These are phyloP conservation scores for Coniochaeta sp. DNA, from an alignment of 2,329 filamentous ascomycete genomes.

Conservation along the genomic window DNA sequence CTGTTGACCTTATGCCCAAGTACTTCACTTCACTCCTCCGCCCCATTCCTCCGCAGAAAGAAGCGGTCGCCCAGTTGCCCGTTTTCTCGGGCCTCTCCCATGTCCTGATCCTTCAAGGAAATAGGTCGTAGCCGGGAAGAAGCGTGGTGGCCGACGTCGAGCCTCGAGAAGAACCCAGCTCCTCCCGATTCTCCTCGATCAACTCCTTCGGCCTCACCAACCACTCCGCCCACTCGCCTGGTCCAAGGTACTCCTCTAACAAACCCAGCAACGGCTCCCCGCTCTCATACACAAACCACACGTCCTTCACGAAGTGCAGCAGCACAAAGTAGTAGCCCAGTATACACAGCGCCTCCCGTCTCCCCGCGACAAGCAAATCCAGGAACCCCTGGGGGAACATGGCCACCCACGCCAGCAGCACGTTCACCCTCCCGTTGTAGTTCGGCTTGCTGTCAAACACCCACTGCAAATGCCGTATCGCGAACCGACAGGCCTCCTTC, in stretches of 20 bases:
- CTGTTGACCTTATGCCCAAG: too few species aligned
- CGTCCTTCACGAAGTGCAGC: slow-evolving; percentile 25
- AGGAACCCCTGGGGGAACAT: slow-evolving; percentile 26
- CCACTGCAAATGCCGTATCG: slow-evolving; percentile 21
- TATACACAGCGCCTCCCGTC: slow-evolving; percentile 30
- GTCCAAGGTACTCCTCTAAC: slow-evolving; percentile 18
- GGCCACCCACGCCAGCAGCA: slow-evolving; percentile 28
- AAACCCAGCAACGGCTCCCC: slow-evolving; percentile 21
- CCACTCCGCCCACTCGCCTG: slow-evolving; percentile 24
- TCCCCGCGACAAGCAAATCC: slow-evolving; percentile 23
- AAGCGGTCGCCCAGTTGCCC: too few species aligned
- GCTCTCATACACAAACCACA: slow-evolving; percentile 25
- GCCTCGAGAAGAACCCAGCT: background rate
- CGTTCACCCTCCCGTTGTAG: slow-evolving; percentile 10
- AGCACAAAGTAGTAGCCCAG: slow-evolving; percentile 35
- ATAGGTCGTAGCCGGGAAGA: too few species aligned
- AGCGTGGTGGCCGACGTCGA: too few species aligned
- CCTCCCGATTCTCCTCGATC: slow-evolving; percentile 10
- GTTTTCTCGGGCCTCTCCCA: too few species aligned
- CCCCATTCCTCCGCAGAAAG: too few species aligned
- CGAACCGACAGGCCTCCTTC: slow-evolving; percentile 12
- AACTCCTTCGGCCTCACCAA: slow-evolving; percentile 16
- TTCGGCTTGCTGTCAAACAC: slow-evolving; percentile 18
- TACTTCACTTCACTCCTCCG: too few species aligned
- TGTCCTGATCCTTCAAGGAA: too few species aligned